phyloP scores from a whole-genome alignment of 192 early-diverging fungal genomes.

The Hyaloraphidium curvatum region DNA sequence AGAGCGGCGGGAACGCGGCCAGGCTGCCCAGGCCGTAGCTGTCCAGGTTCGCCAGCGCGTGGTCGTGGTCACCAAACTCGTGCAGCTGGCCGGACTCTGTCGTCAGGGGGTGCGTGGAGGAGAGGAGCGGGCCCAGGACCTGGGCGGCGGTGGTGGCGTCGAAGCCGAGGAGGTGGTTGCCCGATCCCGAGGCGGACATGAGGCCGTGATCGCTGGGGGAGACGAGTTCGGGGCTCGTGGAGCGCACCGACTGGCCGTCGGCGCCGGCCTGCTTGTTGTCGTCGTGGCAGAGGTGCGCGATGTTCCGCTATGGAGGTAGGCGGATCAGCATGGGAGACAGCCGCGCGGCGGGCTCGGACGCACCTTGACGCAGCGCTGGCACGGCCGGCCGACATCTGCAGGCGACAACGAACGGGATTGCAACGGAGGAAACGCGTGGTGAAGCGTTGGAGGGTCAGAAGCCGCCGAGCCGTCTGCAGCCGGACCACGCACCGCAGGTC shows the following conservation, averaged over 20 bases:
- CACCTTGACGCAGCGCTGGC: conserved; percentile 88
- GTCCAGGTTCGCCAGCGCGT: too few relatives aligned
- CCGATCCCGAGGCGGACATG: neutral
- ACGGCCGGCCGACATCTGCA: conserved; percentile 57
- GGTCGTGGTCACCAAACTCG: too few relatives aligned
- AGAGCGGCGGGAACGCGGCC: conserved; percentile 34
- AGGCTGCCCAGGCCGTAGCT: neutral
- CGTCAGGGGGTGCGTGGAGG: conserved; percentile 10
- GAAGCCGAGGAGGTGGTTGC: neutral
- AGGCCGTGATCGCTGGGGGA: conserved; percentile 6
- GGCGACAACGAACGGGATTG: neutral
- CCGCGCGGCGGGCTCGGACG: too few relatives aligned
- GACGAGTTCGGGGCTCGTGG: conserved; percentile 36
- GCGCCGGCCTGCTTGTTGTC: too few relatives aligned
- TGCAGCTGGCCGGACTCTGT: neutral
- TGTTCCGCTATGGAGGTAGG: conserved; percentile 75
- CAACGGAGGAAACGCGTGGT: neutral
- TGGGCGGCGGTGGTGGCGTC: neutral
- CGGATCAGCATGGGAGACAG: too few relatives aligned
- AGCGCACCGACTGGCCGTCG: too few relatives aligned
- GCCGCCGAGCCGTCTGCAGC: neutral
- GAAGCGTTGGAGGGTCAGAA: neutral
- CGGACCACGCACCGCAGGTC: conserved; percentile 62
- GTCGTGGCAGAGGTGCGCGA: conserved; percentile 84
- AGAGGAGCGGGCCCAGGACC: conserved; percentile 5